These are phyloP conservation scores for Claviceps fusiformis DNA, from an alignment of 2,329 filamentous ascomycete genomes.

Conservation along the genomic window DNA sequence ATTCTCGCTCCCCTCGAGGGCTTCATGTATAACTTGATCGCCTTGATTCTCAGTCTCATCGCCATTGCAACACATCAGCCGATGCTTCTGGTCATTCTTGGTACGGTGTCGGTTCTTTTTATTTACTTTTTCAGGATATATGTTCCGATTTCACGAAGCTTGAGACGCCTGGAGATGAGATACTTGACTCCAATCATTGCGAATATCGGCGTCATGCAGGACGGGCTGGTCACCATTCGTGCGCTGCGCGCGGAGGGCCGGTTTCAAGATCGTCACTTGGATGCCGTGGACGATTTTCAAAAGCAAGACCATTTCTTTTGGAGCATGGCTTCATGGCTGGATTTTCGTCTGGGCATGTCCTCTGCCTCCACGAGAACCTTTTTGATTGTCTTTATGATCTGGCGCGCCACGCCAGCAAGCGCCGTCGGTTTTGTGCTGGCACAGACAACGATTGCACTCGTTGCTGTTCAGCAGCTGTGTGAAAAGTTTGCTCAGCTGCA, in stretches of 20 bases:
- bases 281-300: slow-evolving; percentile 76
- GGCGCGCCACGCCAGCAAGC: slow-evolving; percentile 60
- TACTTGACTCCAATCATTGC: slow-evolving; percentile 80
- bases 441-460: slow-evolving; percentile 24
- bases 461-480: slow-evolving; percentile 43
- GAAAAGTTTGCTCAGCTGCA: slow-evolving; percentile 72
- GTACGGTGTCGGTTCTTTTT: slow-evolving; percentile 54
- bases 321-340: slow-evolving; percentile 74
- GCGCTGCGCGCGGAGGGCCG: slow-evolving; percentile 67
- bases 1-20: slow-evolving; percentile 61
- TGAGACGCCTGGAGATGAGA: slow-evolving; percentile 77
- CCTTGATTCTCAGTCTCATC: slow-evolving; percentile 57
- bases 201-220: slow-evolving; percentile 78
- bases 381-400: slow-evolving; percentile 61
- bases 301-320: slow-evolving; percentile 96
- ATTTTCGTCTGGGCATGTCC: slow-evolving; percentile 50
- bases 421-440: slow-evolving; percentile 74
- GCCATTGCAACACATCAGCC: slow-evolving; percentile 74
- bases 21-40: slow-evolving; percentile 57
- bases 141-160: slow-evolving; percentile 68
- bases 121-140: slow-evolving; percentile 63
- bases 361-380: slow-evolving; percentile 62
- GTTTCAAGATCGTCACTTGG: slow-evolving; percentile 69
- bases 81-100: slow-evolving; percentile 58
- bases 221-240: slow-evolving; percentile 75